These are phyloP conservation scores for Peronospora destructor DNA, from an alignment of 352 stramenopile species.

Conservation along the genomic window DNA sequence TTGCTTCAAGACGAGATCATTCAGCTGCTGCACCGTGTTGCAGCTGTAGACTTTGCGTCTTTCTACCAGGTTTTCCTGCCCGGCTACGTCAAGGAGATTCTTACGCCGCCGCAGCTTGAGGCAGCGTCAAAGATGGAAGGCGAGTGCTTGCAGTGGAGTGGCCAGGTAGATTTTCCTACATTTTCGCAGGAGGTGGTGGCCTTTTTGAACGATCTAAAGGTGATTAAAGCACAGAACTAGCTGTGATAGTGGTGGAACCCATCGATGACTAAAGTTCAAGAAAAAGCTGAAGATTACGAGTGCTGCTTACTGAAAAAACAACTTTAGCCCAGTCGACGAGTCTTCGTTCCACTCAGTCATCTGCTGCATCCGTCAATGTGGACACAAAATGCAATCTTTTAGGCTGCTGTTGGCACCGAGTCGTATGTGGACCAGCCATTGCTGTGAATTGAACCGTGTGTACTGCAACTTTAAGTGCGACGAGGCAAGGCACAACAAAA, in stretches of 20 bases:
- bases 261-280: background rate
- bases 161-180: conserved; percentile 64
- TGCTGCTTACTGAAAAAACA: background rate
- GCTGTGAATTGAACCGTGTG: background rate
- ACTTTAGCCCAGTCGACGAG: background rate
- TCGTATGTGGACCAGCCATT: background rate
- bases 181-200: conserved; percentile 63
- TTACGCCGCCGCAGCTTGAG: conserved; percentile 45
- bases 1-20: conserved; percentile 73
- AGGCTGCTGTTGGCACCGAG: conserved; percentile 4
- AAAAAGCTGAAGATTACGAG: background rate
- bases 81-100: conserved; percentile 56
- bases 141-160: conserved; percentile 65
- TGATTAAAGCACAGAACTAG: conserved; percentile 62
- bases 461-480: conserved; percentile 17
- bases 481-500: conserved; percentile 12
- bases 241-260: background rate
- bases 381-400: background rate
- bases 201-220: conserved; percentile 73
- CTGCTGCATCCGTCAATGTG: background rate
- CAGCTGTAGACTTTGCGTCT: conserved; percentile 61
- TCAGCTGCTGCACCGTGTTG: conserved; percentile 58
- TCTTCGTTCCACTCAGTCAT: background rate
- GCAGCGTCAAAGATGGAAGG: conserved; percentile 43
- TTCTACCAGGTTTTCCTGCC: conserved; percentile 71